phyloP scores from a whole-genome alignment of 192 early-diverging fungal genomes.

The Obelidium mucronatum region DNA sequence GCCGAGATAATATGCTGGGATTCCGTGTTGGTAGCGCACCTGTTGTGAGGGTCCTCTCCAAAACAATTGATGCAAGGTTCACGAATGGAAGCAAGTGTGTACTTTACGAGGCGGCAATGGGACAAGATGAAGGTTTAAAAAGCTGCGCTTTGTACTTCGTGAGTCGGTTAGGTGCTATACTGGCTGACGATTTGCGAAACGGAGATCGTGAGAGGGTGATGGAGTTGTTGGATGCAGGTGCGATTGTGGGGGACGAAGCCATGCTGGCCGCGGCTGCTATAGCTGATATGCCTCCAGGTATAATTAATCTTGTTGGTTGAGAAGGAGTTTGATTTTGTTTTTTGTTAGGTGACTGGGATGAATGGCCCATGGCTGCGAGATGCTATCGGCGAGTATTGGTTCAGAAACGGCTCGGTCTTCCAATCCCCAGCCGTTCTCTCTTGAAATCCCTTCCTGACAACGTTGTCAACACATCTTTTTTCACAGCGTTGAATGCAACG shows the following conservation, averaged over 20 bases:
- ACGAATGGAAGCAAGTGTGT: slow-evolving; percentile 15
- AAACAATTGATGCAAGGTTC: slow-evolving; percentile 25
- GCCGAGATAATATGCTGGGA: slow-evolving; percentile 31
- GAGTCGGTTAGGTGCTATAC: slow-evolving; percentile 6
- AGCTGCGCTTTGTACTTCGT: slow-evolving; percentile 19
- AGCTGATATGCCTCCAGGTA: slow-evolving; percentile 38
- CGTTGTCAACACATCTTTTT: slow-evolving; percentile 32
- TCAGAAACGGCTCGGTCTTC: slow-evolving; percentile 33
- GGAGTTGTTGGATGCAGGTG: slow-evolving; percentile 43
- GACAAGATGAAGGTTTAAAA: too few relatives aligned
- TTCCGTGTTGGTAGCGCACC: slow-evolving; percentile 24
- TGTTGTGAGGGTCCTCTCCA: slow-evolving; percentile 30
- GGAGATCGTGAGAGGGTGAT: slow-evolving; percentile 37
- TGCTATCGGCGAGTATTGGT: slow-evolving; percentile 40
- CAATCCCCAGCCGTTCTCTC: slow-evolving; percentile 24
- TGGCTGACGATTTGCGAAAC: slow-evolving; percentile 27
- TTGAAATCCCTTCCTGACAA: slow-evolving; percentile 12
- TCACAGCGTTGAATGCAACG: slow-evolving; percentile 30
- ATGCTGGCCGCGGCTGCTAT: slow-evolving; percentile 25
- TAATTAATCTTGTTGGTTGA: neutral
- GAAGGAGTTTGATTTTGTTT: neutral
- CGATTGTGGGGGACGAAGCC: slow-evolving; percentile 34
- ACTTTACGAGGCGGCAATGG: slow-evolving; percentile 29
- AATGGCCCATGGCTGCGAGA: slow-evolving; percentile 40
- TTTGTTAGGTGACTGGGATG: slow-evolving; percentile 40